phyloP scores from a whole-genome alignment of 805 yeast species.

The Metschnikowia hibisci region DNA sequence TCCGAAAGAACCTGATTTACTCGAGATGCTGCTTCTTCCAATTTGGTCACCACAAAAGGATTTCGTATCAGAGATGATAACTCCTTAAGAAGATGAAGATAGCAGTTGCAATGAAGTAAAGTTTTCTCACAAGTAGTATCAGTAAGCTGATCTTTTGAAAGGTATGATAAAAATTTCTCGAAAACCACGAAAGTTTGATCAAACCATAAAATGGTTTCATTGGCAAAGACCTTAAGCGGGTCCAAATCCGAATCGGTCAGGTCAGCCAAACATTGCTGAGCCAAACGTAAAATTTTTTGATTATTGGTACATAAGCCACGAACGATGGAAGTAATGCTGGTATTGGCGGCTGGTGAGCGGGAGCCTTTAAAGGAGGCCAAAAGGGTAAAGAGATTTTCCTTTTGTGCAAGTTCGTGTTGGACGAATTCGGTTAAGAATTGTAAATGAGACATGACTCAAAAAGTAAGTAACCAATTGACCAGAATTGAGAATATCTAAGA shows the following conservation, averaged over 20 bases:
- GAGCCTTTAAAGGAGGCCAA: conserved; percentile 33
- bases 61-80: conserved; percentile 27
- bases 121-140: conserved; percentile 27
- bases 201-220: conserved; percentile 38
- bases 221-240: conserved; percentile 33
- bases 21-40: conserved; percentile 15
- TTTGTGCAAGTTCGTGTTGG: conserved; percentile 27
- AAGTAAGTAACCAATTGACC: too few relatives aligned
- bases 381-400: conserved; percentile 33
- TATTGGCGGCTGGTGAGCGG: conserved; percentile 19
- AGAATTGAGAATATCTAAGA: not conserved
- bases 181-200: conserved; percentile 33
- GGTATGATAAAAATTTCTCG: conserved; percentile 26
- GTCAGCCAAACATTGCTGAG: conserved; percentile 17
- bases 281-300: conserved; percentile 22
- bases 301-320: conserved; percentile 41
- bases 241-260: conserved; percentile 16
- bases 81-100: conserved; percentile 26
- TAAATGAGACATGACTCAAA: not conserved
- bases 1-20: conserved; percentile 19
- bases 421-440: conserved; percentile 11
- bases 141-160: conserved; percentile 14
- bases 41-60: conserved; percentile 37
- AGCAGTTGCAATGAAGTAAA: conserved; percentile 27
- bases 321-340: conserved; percentile 27